Evolutionary conservation across 257 asterid species (phyloP).

Genomic region (Solanum sitiens): DNA sequence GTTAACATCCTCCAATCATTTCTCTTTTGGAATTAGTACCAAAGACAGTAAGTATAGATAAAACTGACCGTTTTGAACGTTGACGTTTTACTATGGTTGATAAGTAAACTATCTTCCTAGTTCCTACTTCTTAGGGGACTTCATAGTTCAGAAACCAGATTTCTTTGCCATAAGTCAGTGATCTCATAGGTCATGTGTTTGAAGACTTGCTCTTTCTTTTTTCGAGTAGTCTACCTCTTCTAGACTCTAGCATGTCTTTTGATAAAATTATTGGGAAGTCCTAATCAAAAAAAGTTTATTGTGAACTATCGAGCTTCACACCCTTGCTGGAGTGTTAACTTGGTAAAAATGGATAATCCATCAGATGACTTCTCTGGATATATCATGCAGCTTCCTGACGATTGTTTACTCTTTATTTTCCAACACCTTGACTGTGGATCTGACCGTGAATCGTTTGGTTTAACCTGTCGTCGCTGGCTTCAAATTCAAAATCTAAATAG

Average conservation of each 20-base stretch:
- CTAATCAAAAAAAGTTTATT: constrained; percentile 4
- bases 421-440: constrained; percentile 31
- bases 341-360: constrained; percentile 16
- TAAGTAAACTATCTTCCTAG: constrained; percentile 41
- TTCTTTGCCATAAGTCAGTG: constrained; percentile 77
- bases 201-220: constrained; percentile 59
- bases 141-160: constrained; percentile 48
- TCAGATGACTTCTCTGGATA: neutral
- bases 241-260: neutral
- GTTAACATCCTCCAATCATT: constrained; percentile 50
- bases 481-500: constrained; percentile 50
- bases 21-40: constrained; percentile 44
- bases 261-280: constrained; percentile 52
- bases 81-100: constrained; percentile 82
- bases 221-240: constrained; percentile 48
- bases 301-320: constrained; percentile 57
- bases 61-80: constrained; percentile 28
- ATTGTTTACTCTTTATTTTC: constrained; percentile 44
- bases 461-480: constrained; percentile 62
- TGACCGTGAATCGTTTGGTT: constrained; percentile 60
- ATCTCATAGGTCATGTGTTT: constrained; percentile 51
- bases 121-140: constrained; percentile 40
- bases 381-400: constrained; percentile 43
- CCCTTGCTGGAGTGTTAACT: constrained; percentile 34
- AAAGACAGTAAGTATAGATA: constrained; percentile 31